Conservation (phyloP, 2,329 filamentous ascomycete species). For the Xylaria polymorpha region DNA sequence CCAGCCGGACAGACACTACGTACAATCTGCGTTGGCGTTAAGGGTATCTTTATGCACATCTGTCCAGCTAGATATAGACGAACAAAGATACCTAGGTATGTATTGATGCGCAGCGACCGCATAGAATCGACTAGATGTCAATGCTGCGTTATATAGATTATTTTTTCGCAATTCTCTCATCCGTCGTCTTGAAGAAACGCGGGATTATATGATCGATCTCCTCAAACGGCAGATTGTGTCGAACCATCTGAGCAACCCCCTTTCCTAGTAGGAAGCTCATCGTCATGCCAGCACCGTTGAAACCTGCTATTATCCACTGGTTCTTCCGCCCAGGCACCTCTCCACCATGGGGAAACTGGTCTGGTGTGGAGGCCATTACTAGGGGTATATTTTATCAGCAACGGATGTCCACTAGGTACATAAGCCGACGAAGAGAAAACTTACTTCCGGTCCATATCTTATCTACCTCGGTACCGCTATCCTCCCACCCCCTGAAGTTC, state of each 20-base stretch:
- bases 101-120: too few species aligned
- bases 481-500: conserved; percentile 57
- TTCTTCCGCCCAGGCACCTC: conserved; percentile 23
- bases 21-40: too few species aligned
- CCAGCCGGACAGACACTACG: too few species aligned
- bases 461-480: conserved; percentile 52
- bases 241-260: conserved; percentile 31
- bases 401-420: neutral
- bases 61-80: too few species aligned
- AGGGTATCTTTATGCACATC: too few species aligned
- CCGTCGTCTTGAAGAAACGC: conserved; percentile 30
- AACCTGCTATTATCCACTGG: conserved; percentile 25
- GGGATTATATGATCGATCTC: conserved; percentile 25
- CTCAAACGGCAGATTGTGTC: conserved; percentile 18
- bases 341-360: conserved; percentile 25
- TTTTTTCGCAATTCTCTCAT: conserved; percentile 12
- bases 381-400: neutral
- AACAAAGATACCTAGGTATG: too few species aligned
- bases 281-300: conserved; percentile 26
- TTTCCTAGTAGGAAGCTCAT: conserved; percentile 27
- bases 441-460: conserved; percentile 40
- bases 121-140: neutral
- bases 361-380: conserved; percentile 28
- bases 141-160: neutral
- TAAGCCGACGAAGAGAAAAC: neutral